These are phyloP conservation scores for Clavispora santaluciae DNA, from an alignment of 805 yeast genomes.

Conservation along the genomic window DNA sequence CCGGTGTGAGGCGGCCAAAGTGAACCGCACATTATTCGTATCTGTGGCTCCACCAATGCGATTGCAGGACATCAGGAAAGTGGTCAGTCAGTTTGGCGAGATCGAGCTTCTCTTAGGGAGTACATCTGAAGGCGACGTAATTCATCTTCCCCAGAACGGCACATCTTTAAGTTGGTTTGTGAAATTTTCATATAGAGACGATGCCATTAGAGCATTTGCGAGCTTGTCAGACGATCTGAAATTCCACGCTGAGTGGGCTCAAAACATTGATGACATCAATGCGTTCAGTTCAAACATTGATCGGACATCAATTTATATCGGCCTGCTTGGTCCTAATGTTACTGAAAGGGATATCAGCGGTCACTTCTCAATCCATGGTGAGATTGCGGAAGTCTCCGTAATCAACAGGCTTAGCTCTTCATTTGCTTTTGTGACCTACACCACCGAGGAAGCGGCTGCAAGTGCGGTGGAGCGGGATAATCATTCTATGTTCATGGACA, in stretches of 20 bases:
- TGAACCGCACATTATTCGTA: conserved; percentile 77
- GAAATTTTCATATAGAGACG: conserved; percentile 77
- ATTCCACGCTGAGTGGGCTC: conserved; percentile 81
- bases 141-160: not conserved
- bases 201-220: conserved; percentile 82
- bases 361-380: conserved; percentile 67
- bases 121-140: conserved; percentile 21
- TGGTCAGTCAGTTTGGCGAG: conserved; percentile 61
- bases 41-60: conserved; percentile 24
- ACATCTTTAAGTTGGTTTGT: conserved; percentile 57
- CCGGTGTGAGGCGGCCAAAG: conserved; percentile 88
- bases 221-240: conserved; percentile 49
- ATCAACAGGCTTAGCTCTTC: conserved; percentile 44
- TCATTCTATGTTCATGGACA: conserved; percentile 67
- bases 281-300: conserved; percentile 39
- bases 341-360: conserved; percentile 51
- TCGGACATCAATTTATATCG: conserved; percentile 70
- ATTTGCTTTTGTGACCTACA: conserved; percentile 72
- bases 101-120: conserved; percentile 58
- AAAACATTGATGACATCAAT: conserved; percentile 55
- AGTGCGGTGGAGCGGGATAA: conserved; percentile 83
- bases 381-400: conserved; percentile 53
- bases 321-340: conserved; percentile 57
- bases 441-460: conserved; percentile 69
- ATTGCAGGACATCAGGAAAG: conserved; percentile 31